A percentile compares a stretch with the other conserved stretches of the same genome.
phyloP scores from a whole-genome alignment of 2,329 filamentous ascomycete species.

The Phaeoacremonium minimum region DNA sequence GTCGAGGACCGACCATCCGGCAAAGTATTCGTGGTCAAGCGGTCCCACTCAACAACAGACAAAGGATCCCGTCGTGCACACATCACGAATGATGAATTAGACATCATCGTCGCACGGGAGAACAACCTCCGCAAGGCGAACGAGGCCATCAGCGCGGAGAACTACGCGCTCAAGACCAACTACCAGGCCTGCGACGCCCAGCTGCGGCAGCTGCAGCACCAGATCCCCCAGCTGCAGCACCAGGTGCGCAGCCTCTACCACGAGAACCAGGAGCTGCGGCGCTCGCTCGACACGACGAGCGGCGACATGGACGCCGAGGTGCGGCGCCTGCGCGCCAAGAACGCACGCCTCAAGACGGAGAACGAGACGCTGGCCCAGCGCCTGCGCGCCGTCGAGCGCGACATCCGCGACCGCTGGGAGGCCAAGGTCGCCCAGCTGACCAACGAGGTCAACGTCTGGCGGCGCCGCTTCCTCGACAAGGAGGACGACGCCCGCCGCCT shows the following conservation, averaged over 20 bases:
- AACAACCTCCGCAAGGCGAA: constrained; percentile 11
- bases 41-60: constrained; percentile 10
- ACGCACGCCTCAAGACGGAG: constrained; percentile 30
- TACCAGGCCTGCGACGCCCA: constrained; percentile 29
- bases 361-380: constrained; percentile 25
- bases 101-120: constrained; percentile 13
- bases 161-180: constrained; percentile 26
- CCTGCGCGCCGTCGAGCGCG: constrained; percentile 26
- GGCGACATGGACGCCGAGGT: constrained; percentile 23
- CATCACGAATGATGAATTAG: constrained; percentile 16
- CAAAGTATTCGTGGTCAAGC: constrained; percentile 17
- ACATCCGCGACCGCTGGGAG: constrained; percentile 20
- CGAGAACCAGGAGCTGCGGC: constrained; percentile 34
- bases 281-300: constrained; percentile 26
- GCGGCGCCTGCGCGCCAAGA: constrained; percentile 25
- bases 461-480: constrained; percentile 14
- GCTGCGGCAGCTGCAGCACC: constrained; percentile 24
- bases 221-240: constrained; percentile 29
- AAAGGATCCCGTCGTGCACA: no score
- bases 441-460: constrained; percentile 19
- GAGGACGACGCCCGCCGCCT: constrained; percentile 19
- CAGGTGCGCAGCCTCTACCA: constrained; percentile 28
- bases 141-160: constrained; percentile 18
- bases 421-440: constrained; percentile 10
- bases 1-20: constrained; percentile 6